Base-by-base conservation (phyloP, 169 alveolate genomes). In the Plasmodium relictum region DNA sequence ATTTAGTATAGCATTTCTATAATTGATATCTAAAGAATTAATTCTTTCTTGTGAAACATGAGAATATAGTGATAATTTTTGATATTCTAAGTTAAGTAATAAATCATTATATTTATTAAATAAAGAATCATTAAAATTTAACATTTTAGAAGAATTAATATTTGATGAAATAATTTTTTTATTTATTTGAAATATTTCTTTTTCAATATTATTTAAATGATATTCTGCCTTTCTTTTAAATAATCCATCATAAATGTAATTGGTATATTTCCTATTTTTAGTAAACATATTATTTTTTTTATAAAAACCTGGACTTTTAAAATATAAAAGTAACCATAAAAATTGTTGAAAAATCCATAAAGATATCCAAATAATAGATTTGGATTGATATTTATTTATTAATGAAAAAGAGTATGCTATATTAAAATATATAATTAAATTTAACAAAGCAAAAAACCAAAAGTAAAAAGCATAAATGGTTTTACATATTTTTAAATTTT, bases 381-480 rank as follows among this genome's bases (percentile, higher is more conserved):
- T 37, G 5, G 41, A 8, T 12, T 69, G 70, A 68, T 83, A 61
- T 41, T 9, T 68, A 9, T 31, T 66, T 16, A 59, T 24, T 26
- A 45, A 14, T 24, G 37, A 63, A 80, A 89, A 89, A 6, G 74
- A 65, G 6, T 72, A 24, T 3, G 87, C 14, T 39, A 73, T 80
- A 70, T 74, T 69, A 24, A 88, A 14, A 41, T 66, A 78, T n/a
- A 94, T 66, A 26, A 74, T 58, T 12, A 94, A 41, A 63, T 93
- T 93, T 48, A 92, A 48, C 31, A 93, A 22, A 37, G 96, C 87
- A 70, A 93, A 73, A 69, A 87, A 83, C 96, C 96, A 94, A 48
- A 93, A 94, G 50, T 89, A 92, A 18, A 86, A 65, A 14, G 94
- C 96, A 83, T 93, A 94, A 54, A 91, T 88, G n/a, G 91, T 91